A percentile compares a stretch with the other conserved stretches of the same genome.
Evolutionary conservation across 1,139 yeast species (phyloP).

Genomic region (Suhomyces maxii): DNA sequence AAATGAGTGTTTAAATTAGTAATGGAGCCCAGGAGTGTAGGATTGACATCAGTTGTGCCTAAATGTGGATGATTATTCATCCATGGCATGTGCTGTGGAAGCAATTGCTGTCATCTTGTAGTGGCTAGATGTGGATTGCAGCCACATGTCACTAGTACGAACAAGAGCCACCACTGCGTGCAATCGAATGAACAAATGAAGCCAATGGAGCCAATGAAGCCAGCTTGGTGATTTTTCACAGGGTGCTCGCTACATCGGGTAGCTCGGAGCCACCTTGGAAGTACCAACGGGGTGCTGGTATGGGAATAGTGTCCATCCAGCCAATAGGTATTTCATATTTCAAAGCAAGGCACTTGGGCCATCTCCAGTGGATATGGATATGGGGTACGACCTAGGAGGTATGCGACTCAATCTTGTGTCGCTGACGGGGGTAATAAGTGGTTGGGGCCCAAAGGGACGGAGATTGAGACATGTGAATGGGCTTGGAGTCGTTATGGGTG

Average conservation of each 20-base stretch:
- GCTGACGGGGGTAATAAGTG: no score
- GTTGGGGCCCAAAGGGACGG: no score
- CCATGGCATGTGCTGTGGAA: not conserved
- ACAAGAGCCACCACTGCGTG: not conserved
- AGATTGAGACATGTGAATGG: no score
- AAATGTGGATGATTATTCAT: not conserved
- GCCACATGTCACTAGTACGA: not conserved
- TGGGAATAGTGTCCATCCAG: not conserved
- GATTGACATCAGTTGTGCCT: not conserved
- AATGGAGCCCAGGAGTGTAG: not conserved
- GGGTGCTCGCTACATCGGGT: not conserved
- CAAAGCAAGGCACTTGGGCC: not conserved
- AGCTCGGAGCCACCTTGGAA: not conserved
- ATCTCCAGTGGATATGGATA: no score
- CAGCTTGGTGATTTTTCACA: no score
- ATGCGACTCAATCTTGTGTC: no score
- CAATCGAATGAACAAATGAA: not conserved
- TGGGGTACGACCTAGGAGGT: no score
- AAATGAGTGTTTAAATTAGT: not conserved
- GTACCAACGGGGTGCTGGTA: not conserved
- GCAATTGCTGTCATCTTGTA: not conserved
- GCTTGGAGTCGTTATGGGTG: no score
- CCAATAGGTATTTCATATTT: not conserved
- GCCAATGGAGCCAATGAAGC: no score
- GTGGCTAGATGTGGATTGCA: not conserved